Evolutionary conservation across 2,329 filamentous ascomycete species (phyloP), one percentile per base, ranked within the genome.

Genomic region (Blastomyces parvus): DNA sequence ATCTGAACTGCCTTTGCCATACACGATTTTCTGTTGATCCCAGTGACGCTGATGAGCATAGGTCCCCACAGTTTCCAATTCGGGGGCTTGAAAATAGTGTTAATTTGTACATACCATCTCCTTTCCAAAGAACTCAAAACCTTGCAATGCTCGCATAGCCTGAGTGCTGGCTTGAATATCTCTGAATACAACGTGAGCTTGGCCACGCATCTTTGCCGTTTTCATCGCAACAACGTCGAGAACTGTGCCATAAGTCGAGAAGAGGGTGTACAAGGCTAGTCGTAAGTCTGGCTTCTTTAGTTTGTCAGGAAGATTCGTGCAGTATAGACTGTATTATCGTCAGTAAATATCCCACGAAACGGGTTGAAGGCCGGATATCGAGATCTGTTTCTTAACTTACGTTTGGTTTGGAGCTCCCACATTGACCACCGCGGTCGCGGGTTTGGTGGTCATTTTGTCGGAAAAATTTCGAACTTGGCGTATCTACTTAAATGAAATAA

Each of bases 81-180:
- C 17, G 4, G 13, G 13, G 27, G 7, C 38, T 19, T 55, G 17
- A 27, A 33, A 61, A 11, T 62, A 60, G 38, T 50, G 64, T 59
- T 66, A 65, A 19, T 33, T 11, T 55, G 52, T 40, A 81, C 88
- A 66, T 75, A 97, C 93, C 82, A 99, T 86, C 67, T 91, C 84
- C 67, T 85, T 86, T 19, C 92, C 94, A 67, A 95, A 88, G 68
- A 99, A 91, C 2, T 89, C 85, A 71, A 91, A 90, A 1, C 90
- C 91, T 69, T 97, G 88, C 58, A 97, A 80, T 13, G 90, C 86
- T 67, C 93, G 83, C 90, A 99, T 90, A 1, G 94, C 94, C 73
- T 96, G 91, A 30, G 92, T 96, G 60, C 91, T 91, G n/a, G 90
- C 86, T 68, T 96, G 89, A 42, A 93, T 82, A 74, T 99, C 93